Evolutionary conservation across 768 basidiomycete species (phyloP), one percentile per base, ranked within the genome.

Genomic region (Rhodocollybia butyracea): DNA sequence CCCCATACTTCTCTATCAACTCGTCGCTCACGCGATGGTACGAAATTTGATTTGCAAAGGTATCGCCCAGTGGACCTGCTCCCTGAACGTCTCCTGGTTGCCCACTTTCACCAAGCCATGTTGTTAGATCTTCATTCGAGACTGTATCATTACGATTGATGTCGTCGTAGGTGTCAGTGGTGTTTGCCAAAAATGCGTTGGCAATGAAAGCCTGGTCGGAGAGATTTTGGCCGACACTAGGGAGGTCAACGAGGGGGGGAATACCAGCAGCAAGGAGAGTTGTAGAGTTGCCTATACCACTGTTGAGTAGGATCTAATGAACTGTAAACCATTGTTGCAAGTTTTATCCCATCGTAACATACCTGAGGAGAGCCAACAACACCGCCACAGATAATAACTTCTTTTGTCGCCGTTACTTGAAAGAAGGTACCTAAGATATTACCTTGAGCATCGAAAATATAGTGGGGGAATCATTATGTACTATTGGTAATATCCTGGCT

Each of bases 271-370:
- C 8, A 15, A n/a, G 29, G 0, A 79, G 67, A 1, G 72, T 40
- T 0, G 59, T 58, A 42, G 57, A 57, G 5, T 64, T 57, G 2
- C 78, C 78, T 13, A 79, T 71, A 0, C 77, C 78, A 2, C 75
- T 83, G 3, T 84, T 72, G 61, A 85, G 80, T 6, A 87, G 73
- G 19, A 86, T 74, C 3, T n/a, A n/a, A n/a, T n/a, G n/a, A n/a
- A n/a, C n/a, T n/a, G n/a, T n/a, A n/a, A n/a, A n/a, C n/a, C n/a
- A n/a, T n/a, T n/a, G n/a, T n/a, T n/a, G n/a, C n/a, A n/a, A n/a
- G n/a, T n/a, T n/a, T n/a, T n/a, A n/a, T n/a, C n/a, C n/a, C n/a
- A n/a, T n/a, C n/a, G n/a, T n/a, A n/a, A n/a, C n/a, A n/a, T n/a
- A n/a, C n/a, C n/a, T 56, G 58, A 1, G 65, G 65, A 17, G 60